Evolutionary conservation across 176 grass and related monocot genomes (phyloP), one percentile per base, ranked within the genome.

Genomic region (Triticum turgidum): DNA sequence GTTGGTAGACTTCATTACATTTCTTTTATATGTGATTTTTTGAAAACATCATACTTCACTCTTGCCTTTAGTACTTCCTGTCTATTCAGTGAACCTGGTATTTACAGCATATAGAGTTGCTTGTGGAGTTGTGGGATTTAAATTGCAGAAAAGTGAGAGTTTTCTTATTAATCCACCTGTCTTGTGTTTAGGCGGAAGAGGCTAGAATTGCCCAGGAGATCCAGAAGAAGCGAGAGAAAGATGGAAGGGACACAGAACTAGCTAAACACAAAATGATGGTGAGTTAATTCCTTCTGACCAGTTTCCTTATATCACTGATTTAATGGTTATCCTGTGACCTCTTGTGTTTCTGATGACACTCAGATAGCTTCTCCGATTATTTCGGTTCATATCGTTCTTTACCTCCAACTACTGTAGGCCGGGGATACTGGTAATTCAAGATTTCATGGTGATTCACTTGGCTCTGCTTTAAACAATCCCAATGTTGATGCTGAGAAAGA

Each of bases 321-420:
- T 75, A 62, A 76, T 22, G 37, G 69, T 79, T 84, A 75, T 92
- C 24, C 84, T 85, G 71, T 94, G 80, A 92, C 91, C 78, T 87
- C 62, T 88, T 92, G 76, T 92, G 83, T 96, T 92, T 96, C 77
- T 97, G 79, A 87, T 94, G 92, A 49, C 82, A 94, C 96, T 99
- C 97, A 94, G 92, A 95, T 96, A 99, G 89, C 91, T 99, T 97
- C 89, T 91, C 86, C 91, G 79, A 95, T 91, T 95, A 86, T 91
- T 89, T 93, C 59, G 91, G 91, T 93, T 95, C 91, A 93, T 93
- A 92, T 95, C 86, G 29, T 92, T 99, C 91, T 99, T 99, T 92
- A 98, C 97, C 83, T 99, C 91, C 94, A 95, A 98, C 93, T 95
- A 92, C 90, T 98, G 92, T 96, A 99, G 97, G 97, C 93, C 69